A percentile compares a stretch with the other conserved stretches of the same genome.
These are phyloP conservation scores for Aspergillus incahuasiensis DNA, from an alignment of 495 filamentous ascomycete species.

Conservation along the genomic window DNA sequence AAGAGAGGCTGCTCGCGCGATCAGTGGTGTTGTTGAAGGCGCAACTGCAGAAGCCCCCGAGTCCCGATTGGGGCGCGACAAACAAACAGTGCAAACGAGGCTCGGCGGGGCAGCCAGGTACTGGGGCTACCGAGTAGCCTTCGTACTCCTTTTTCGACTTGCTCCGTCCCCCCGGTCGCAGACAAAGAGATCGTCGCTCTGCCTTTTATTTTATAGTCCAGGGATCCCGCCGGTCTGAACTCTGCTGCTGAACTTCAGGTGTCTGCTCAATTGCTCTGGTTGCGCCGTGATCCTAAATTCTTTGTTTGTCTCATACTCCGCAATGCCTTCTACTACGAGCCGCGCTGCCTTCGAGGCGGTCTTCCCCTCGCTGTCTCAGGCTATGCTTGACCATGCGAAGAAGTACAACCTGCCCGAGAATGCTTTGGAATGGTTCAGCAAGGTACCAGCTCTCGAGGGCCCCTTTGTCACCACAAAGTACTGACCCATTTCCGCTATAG, in stretches of 20 bases:
- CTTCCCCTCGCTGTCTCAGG: conserved; percentile 75
- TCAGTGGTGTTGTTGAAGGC: not conserved
- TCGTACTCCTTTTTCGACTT: not conserved
- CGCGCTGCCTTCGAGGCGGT: conserved; percentile 82
- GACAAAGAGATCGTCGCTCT: not conserved
- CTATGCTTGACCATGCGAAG: conserved; percentile 68
- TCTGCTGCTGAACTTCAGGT: not conserved
- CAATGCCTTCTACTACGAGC: conserved; percentile 65
- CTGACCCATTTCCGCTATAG: conserved; percentile 11
- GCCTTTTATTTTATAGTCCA: not conserved
- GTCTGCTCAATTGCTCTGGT: not conserved
- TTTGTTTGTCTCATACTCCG: conserved; percentile 15
- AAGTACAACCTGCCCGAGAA: conserved; percentile 76
- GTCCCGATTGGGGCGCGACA: conserved; percentile 10
- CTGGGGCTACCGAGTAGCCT: not conserved
- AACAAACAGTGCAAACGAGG: conserved; percentile 28
- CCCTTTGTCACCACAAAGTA: not conserved
- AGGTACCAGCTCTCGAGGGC: conserved; percentile 47
- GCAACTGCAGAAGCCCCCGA: conserved; percentile 4
- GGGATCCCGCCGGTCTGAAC: not conserved
- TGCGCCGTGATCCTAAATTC: not conserved
- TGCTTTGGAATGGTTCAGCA: conserved; percentile 80
- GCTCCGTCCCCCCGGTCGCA: conserved; percentile 7
- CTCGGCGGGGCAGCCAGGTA: not conserved
- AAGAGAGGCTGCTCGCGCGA: not conserved